These are phyloP conservation scores for Claviceps fusiformis DNA, from an alignment of 2,329 filamentous ascomycete genomes.

Conservation along the genomic window DNA sequence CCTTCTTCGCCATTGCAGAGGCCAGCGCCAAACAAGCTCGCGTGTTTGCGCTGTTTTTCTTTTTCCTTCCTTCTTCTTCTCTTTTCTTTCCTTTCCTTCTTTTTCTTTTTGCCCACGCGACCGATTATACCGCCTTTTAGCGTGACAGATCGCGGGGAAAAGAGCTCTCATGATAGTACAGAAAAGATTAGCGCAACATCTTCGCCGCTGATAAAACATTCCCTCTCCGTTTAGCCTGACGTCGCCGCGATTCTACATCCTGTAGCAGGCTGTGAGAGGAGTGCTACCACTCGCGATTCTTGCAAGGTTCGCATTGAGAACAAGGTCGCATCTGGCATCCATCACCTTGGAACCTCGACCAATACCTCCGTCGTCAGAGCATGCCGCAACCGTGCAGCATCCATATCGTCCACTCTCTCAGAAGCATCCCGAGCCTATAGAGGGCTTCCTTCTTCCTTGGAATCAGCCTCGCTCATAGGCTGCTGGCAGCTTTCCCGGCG, in stretches of 20 bases:
- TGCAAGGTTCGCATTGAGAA: neutral
- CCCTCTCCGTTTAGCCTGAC: neutral
- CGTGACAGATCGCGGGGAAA: neutral
- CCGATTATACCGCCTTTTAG: neutral
- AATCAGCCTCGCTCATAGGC: neutral
- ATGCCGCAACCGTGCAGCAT: conserved; percentile 2
- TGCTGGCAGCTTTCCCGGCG: conserved; percentile 1
- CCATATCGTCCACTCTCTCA: neutral
- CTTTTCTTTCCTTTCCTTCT: no score
- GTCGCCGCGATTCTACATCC: neutral
- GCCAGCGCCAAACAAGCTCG: neutral
- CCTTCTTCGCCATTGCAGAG: neutral
- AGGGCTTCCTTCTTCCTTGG: no score
- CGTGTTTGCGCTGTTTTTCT: neutral
- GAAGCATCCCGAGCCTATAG: neutral
- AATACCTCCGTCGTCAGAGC: neutral
- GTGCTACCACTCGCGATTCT: neutral
- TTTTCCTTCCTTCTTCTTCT: no score
- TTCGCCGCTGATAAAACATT: neutral
- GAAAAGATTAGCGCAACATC: neutral
- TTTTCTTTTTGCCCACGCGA: no score
- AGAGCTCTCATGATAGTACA: neutral
- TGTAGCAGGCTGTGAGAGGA: neutral
- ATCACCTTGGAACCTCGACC: neutral
- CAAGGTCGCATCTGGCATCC: neutral